Percentiles rank a stretch among this genome's conserved stretches.
These are phyloP conservation scores for Xylaria polymorpha DNA, from an alignment of 2,329 filamentous ascomycete genomes.

Conservation along the genomic window DNA sequence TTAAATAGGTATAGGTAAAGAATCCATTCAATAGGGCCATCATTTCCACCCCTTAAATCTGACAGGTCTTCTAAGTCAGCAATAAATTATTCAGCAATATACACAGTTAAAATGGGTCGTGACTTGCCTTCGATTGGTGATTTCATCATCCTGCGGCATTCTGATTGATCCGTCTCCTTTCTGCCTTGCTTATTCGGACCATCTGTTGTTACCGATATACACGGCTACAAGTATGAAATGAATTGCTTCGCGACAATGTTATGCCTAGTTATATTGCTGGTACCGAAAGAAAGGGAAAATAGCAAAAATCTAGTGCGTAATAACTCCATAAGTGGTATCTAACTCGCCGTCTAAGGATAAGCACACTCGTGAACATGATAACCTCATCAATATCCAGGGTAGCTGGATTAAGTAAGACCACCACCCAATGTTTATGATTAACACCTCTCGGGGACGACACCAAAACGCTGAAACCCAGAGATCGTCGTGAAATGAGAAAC, in stretches of 20 bases:
- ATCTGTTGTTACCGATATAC: not conserved
- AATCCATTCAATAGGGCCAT: no score
- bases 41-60: no score
- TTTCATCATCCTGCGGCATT: not conserved
- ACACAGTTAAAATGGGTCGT: not conserved
- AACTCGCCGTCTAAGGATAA: constrained; percentile 45
- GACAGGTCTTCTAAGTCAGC: no score
- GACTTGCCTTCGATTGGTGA: not conserved
- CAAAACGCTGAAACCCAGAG: constrained; percentile 24
- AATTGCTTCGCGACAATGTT: not conserved
- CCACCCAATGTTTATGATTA: constrained; percentile 18
- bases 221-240: not conserved
- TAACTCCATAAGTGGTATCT: constrained; percentile 50
- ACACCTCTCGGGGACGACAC: constrained; percentile 19
- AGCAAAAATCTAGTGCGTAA: constrained; percentile 31
- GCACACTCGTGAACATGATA: constrained; percentile 23
- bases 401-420: constrained; percentile 15
- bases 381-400: constrained; percentile 18
- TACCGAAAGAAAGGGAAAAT: not conserved
- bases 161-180: not conserved
- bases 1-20: no score
- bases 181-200: not conserved
- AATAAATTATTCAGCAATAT: constrained; percentile 1
- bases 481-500: constrained; percentile 20
- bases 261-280: not conserved